These are phyloP conservation scores for Phytophthora crassamura DNA, from an alignment of 352 stramenopile genomes.

Conservation along the genomic window DNA sequence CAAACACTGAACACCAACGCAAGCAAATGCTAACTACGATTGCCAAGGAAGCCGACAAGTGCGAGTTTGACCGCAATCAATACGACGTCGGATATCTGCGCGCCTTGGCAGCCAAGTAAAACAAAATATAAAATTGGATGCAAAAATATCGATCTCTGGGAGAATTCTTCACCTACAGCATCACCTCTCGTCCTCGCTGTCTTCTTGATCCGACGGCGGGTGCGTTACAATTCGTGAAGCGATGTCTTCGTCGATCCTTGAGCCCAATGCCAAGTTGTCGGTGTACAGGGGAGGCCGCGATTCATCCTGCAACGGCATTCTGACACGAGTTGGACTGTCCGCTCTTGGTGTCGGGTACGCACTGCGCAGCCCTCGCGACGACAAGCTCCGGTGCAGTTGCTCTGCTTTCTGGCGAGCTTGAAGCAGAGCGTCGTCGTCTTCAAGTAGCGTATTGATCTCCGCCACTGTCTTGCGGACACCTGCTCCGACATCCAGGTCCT, in stretches of 20 bases:
- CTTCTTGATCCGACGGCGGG: constrained; percentile 23
- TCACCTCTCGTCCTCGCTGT: constrained; percentile 14
- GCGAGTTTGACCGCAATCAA: constrained; percentile 66
- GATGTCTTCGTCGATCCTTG: constrained; percentile 42
- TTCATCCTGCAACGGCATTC: constrained; percentile 26
- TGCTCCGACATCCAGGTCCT: constrained; percentile 70
- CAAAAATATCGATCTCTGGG: neutral
- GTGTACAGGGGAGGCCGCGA: constrained; percentile 45
- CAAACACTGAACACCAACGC: constrained; percentile 9
- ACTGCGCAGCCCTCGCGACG: constrained; percentile 50
- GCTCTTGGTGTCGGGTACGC: constrained; percentile 28
- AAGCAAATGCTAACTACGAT: constrained; percentile 37
- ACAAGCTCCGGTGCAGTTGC: constrained; percentile 65
- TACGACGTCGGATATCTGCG: constrained; percentile 65
- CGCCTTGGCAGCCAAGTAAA: constrained; percentile 27
- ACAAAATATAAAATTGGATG: constrained; percentile 5
- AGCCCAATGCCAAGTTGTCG: constrained; percentile 27
- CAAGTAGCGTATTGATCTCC: constrained; percentile 56
- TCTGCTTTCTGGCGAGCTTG: constrained; percentile 52
- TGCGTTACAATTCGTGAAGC: constrained; percentile 57
- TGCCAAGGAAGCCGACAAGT: constrained; percentile 61
- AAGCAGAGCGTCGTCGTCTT: constrained; percentile 60
- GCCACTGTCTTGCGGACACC: constrained; percentile 66
- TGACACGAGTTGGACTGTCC: constrained; percentile 2
- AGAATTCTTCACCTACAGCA: neutral